Base-by-base conservation (phyloP, 2,329 filamentous ascomycete genomes). In the Colletotrichum falcatum region DNA sequence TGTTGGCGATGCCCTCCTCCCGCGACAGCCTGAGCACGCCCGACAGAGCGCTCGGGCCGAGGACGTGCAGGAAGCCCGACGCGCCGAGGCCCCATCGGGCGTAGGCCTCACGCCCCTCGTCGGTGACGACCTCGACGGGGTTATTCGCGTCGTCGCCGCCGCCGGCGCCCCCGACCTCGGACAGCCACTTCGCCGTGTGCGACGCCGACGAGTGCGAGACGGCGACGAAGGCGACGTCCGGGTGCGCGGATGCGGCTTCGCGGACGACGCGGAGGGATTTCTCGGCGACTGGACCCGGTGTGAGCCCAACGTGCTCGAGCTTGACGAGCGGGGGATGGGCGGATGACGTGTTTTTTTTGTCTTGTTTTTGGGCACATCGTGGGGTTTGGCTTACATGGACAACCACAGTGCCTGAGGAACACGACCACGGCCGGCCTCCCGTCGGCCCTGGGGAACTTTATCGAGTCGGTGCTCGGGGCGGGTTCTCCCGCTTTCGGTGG, bases 371-470 rank as follows among this genome's bases (percentile, higher is more conserved):
- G n/a, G n/a, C n/a, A n/a, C 14, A 18, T 18, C 16, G 18, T 18
- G 14, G 39, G 20, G 20, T 11, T n/a, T 44, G 46, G 79, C 86
- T 77, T 85, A 92, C 91, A 93, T 14, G 91, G 91, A 81, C 91
- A 93, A 42, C 91, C 92, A 77, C 91, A 94, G 78, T 94, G 91
- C 42, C 92, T 85, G 7, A 94, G 83, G 75, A 94, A 94, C 20
- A 89, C 85, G 26, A 94, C 80, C 1, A 94, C 77, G 0, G 86
- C 88, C 0, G 89, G 88, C 74, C 87, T 89, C 30, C 82, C 80
- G 51, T 83, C 79, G 1, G 87, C 85, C n/a, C 92, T 79, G 9
- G 77, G 76, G 7, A 93, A 80, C 70, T 84, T 83, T 8, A 70
- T n/a, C 16, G 35, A 18, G 26, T 33, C n/a, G 12, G 56, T 53